phyloP scores from a whole-genome alignment of 352 stramenopile species.

The Saprolegnia parasitica region DNA sequence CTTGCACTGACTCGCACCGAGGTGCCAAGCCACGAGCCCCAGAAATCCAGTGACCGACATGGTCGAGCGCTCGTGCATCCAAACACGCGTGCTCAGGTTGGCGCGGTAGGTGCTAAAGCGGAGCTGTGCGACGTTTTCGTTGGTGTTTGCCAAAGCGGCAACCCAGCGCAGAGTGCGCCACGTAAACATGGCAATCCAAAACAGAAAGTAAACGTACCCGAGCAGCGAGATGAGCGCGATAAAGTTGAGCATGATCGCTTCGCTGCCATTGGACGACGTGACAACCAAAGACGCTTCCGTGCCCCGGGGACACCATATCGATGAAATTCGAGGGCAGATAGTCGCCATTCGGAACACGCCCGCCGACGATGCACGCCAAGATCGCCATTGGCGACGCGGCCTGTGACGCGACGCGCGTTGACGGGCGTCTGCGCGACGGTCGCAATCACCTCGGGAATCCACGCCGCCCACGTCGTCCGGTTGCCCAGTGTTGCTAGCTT shows the following conservation, averaged over 20 bases:
- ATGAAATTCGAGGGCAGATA: neutral
- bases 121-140: neutral
- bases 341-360: neutral
- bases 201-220: neutral
- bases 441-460: neutral
- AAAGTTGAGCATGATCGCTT: slow-evolving; percentile 14
- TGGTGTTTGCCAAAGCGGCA: neutral
- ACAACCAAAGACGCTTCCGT: neutral
- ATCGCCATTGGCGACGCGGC: neutral
- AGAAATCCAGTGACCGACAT: neutral
- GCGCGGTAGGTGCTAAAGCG: neutral
- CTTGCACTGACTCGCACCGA: neutral
- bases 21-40: neutral
- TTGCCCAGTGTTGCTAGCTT: neutral
- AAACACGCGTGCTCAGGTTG: neutral
- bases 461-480: neutral
- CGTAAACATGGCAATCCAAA: neutral
- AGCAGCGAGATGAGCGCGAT: neutral
- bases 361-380: neutral
- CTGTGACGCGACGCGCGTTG: neutral
- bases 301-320: neutral
- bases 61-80: neutral
- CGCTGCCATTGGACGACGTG: neutral
- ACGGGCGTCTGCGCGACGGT: neutral
- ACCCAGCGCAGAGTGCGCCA: neutral